Evolutionary conservation across 2,329 filamentous ascomycete species (phyloP).

Genomic region (Dothideomycetes sp.): DNA sequence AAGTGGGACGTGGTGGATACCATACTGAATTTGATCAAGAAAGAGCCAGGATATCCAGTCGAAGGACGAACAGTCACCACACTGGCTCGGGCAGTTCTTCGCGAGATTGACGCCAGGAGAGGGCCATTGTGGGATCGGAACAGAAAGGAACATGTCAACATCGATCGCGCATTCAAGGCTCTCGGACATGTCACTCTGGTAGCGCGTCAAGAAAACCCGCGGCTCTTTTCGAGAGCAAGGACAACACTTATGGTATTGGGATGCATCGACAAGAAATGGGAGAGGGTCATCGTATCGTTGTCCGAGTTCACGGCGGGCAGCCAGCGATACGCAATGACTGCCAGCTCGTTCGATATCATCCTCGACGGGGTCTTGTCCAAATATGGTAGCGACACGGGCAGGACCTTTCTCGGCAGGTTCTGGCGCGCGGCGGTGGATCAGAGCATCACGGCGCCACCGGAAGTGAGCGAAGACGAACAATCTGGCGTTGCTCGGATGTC

Average conservation of each 20-base stretch:
- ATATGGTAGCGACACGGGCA: slow-evolving; percentile 37
- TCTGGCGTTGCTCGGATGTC: neutral
- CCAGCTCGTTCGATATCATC: slow-evolving; percentile 38
- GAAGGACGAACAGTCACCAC: slow-evolving; percentile 1
- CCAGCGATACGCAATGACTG: slow-evolving; percentile 1
- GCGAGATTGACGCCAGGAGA: neutral
- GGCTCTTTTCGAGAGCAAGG: neutral
- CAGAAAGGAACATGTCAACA: neutral
- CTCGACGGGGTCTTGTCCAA: slow-evolving; percentile 43
- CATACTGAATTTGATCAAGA: slow-evolving; percentile 19
- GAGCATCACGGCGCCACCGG: neutral
- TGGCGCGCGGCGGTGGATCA: slow-evolving; percentile 28
- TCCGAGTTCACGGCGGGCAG: neutral
- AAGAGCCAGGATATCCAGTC: neutral
- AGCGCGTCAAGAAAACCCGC: neutral
- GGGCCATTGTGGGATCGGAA: neutral
- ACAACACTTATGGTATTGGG: neutral
- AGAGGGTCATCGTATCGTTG: neutral
- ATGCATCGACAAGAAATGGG: neutral
- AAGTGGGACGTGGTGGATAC: slow-evolving; percentile 29
- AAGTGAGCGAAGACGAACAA: neutral
- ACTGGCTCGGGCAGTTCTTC: slow-evolving; percentile 5
- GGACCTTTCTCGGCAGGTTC: slow-evolving; percentile 32
- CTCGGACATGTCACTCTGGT: neutral
- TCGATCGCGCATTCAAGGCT: neutral